Conservation (phyloP, 495 filamentous ascomycete genomes). For the Trichocladium antarcticum region DNA sequence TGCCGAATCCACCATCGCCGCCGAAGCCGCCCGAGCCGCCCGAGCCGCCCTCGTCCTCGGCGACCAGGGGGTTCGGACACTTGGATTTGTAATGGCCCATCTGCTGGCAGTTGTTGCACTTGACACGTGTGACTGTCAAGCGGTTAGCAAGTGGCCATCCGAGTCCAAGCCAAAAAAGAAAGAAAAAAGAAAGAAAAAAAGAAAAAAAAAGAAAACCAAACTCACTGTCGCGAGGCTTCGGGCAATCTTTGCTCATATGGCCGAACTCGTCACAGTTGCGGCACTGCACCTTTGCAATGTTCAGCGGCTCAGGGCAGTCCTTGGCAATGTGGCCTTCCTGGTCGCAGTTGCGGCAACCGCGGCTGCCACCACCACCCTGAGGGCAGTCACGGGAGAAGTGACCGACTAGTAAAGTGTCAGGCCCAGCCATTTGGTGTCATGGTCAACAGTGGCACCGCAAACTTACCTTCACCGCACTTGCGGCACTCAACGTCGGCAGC, state of each 20-base stretch:
- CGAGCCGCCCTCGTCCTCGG: no score
- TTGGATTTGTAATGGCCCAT: constrained; percentile 58
- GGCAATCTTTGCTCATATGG: constrained; percentile 62
- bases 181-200: no score
- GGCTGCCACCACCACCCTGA: constrained; percentile 36
- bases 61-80: constrained; percentile 43
- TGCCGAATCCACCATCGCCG: not conserved
- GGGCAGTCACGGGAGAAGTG: constrained; percentile 83
- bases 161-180: not conserved
- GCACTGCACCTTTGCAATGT: constrained; percentile 50
- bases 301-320: constrained; percentile 48
- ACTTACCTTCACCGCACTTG: constrained; percentile 57
- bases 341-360: constrained; percentile 62
- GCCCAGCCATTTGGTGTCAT: no score
- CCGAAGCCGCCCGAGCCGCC: no score
- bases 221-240: constrained; percentile 62
- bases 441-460: no score
- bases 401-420: constrained; percentile 43
- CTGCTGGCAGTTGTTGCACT: constrained; percentile 66
- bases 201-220: not conserved
- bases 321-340: constrained; percentile 52
- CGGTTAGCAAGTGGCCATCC: constrained; percentile 20
- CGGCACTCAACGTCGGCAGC: constrained; percentile 69
- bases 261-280: constrained; percentile 42
- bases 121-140: constrained; percentile 45